Evolutionary conservation across 2,329 filamentous ascomycete genomes (phyloP), one percentile per base, ranked within the genome.

Genomic region (Neonectria punicea): DNA sequence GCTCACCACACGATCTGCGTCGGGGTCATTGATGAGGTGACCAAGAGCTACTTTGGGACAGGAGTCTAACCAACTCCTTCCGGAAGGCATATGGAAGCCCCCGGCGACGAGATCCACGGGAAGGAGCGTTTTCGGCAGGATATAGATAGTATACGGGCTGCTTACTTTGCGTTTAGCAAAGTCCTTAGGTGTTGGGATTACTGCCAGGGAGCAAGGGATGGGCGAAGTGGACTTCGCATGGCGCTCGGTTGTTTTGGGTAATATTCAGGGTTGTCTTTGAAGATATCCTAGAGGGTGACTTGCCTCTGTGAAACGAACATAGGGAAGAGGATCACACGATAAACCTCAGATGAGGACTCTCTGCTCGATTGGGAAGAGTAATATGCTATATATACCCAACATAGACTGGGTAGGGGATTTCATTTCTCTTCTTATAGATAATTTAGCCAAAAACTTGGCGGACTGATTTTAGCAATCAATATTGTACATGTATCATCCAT

Each of bases 1-100:
- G 73, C 77, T 4, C 78, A 80, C 46, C 72, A 70, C 14, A 71
- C 75, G 8, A 69, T 80, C 41, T 73, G 74, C 59, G 65, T 69
- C 55, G 77, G 75, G 63, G 66, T 80, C 57, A 68, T 80, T 28
- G 65, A 77, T 16, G 74, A 78, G 59, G 72, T 72, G 3, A 66
- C 67, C 32, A 76, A 76, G 54, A 63, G 66, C 22, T 73, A 74
- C 39, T 68, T 72, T 57, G 70, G 70, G n/a, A 59, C 58, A 14
- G 56, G 53, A 8, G 44, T 39, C 11, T 11, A 30, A 8, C 34
- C 18, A 20, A 18, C 8, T 32, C 16, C 25, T 11, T 5, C 28
- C 22, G n/a, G 28, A 9, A 7, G 18, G 16, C 28, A 32, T 13
- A 2, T 11, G 18, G 49, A 10, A 10, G 16, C 25, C n/a, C 8